phyloP scores from a whole-genome alignment of 2,329 filamentous ascomycete species.

The Botrytis pseudocinerea region DNA sequence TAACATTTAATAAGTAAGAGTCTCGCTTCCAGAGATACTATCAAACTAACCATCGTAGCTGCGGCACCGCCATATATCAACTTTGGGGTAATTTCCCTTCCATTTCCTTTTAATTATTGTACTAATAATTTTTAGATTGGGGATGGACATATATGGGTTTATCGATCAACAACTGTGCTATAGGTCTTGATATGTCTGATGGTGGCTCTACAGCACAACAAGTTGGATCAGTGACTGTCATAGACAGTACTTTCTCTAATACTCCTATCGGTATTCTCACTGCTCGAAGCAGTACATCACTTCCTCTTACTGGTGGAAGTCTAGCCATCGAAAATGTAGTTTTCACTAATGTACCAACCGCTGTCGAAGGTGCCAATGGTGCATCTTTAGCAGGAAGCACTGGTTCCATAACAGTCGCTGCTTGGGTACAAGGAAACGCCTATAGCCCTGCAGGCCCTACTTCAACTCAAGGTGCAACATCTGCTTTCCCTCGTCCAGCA shows the following conservation, averaged over 20 bases:
- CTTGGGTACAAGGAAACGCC: slow-evolving; percentile 76
- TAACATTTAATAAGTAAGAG: slow-evolving; percentile 46
- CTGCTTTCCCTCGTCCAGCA: slow-evolving; percentile 47
- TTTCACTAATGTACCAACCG: slow-evolving; percentile 64
- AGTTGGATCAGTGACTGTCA: slow-evolving; percentile 57
- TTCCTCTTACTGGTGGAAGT: slow-evolving; percentile 67
- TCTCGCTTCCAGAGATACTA: background rate
- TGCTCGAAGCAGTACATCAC: slow-evolving; percentile 52
- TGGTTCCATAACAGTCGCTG: slow-evolving; percentile 65
- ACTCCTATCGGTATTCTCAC: slow-evolving; percentile 53
- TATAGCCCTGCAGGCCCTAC: slow-evolving; percentile 56
- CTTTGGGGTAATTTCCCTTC: slow-evolving; percentile 46
- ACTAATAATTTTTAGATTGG: slow-evolving; percentile 47
- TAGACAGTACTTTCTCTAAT: slow-evolving; percentile 56
- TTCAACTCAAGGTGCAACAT: slow-evolving; percentile 44
- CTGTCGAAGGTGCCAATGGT: slow-evolving; percentile 60
- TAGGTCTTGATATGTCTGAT: slow-evolving; percentile 53
- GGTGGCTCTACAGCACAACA: slow-evolving; percentile 46
- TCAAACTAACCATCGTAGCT: slow-evolving; percentile 36
- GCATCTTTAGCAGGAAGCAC: slow-evolving; percentile 60
- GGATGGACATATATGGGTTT: slow-evolving; percentile 56
- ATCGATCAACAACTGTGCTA: slow-evolving; percentile 53
- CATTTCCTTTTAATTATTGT: too few relatives aligned
- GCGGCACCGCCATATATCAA: slow-evolving; percentile 56
- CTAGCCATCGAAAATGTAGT: slow-evolving; percentile 86